phyloP scores from a whole-genome alignment of 257 asterid genomes.

The Nicotiana tomentosiformis region DNA sequence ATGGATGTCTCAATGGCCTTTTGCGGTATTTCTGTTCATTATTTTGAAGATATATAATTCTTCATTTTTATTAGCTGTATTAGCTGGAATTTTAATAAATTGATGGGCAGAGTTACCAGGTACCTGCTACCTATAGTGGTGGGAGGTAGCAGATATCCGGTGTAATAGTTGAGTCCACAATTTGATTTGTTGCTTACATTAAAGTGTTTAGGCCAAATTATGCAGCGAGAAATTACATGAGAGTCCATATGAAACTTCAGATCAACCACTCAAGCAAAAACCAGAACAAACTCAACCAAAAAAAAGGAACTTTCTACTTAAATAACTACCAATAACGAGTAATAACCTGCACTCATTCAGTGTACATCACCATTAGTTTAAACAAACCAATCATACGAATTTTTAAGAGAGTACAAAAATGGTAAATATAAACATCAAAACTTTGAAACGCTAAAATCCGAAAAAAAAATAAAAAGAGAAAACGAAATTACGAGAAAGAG shows the following conservation, averaged over 20 bases:
- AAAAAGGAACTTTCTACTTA: not conserved
- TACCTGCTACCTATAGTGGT: not conserved
- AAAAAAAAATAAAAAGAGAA: not conserved
- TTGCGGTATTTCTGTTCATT: slow-evolving; percentile 6
- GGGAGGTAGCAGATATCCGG: not conserved
- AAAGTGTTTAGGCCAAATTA: not conserved
- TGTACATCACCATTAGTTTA: too few species aligned
- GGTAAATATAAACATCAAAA: not conserved
- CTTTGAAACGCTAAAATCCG: not conserved
- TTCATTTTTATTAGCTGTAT: not conserved
- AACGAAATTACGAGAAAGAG: not conserved
- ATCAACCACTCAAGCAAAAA: slow-evolving; percentile 5
- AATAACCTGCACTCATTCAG: not conserved
- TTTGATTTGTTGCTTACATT: not conserved
- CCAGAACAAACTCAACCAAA: not conserved
- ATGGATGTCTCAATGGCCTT: not conserved
- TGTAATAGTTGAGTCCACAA: too few species aligned
- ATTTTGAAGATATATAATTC: slow-evolving; percentile 7
- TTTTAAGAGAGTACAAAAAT: not conserved
- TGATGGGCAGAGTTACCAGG: not conserved
- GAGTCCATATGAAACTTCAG: not conserved
- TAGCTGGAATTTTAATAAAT: not conserved
- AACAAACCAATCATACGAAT: too few species aligned
- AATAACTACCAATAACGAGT: not conserved
- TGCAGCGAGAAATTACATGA: not conserved